Percentiles rank a stretch among this genome's conserved stretches.
These are phyloP conservation scores for Punica granatum DNA, from an alignment of 345 rosid species.

Conservation along the genomic window DNA sequence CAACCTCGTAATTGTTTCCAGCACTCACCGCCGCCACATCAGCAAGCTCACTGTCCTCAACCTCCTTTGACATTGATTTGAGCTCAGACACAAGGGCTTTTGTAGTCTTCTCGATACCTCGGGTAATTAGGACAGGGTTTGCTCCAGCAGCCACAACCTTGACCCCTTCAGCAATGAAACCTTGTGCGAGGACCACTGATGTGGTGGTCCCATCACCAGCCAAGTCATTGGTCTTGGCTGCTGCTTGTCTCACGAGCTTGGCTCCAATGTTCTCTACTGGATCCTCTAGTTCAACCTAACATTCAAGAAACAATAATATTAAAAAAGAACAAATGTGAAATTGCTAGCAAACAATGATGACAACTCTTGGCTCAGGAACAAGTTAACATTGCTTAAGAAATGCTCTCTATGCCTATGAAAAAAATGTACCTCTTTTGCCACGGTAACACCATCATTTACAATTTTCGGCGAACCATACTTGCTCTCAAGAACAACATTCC, in stretches of 20 bases:
- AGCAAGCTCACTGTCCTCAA: conserved; percentile 97
- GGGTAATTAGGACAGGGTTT: conserved; percentile 86
- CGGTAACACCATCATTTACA: conserved; percentile 98
- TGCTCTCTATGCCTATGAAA: neutral
- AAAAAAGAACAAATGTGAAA: neutral
- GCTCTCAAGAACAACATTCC: conserved; percentile 98
- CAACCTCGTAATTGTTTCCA: conserved; percentile 87
- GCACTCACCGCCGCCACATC: conserved; percentile 99
- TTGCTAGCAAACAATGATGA: neutral
- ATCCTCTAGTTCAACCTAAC: conserved; percentile 90
- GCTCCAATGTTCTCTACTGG: conserved; percentile 99
- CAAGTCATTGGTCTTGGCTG: conserved; percentile 94
- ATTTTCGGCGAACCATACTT: conserved; percentile 97
- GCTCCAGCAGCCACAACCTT: conserved; percentile 99
- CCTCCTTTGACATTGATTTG: conserved; percentile 82
- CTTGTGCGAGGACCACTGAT: conserved; percentile 97
- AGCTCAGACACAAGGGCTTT: conserved; percentile 80
- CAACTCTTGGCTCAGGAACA: conserved; percentile 3
- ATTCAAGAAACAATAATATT: neutral
- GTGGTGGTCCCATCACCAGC: conserved; percentile 99
- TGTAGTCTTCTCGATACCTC: conserved; percentile 92
- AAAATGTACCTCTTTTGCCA: conserved; percentile 77
- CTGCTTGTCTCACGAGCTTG: conserved; percentile 93
- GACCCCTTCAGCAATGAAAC: conserved; percentile 95
- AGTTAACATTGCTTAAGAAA: neutral